These are phyloP conservation scores for Ophiostoma pallidulum DNA, from an alignment of 2,329 filamentous ascomycete genomes.

Conservation along the genomic window DNA sequence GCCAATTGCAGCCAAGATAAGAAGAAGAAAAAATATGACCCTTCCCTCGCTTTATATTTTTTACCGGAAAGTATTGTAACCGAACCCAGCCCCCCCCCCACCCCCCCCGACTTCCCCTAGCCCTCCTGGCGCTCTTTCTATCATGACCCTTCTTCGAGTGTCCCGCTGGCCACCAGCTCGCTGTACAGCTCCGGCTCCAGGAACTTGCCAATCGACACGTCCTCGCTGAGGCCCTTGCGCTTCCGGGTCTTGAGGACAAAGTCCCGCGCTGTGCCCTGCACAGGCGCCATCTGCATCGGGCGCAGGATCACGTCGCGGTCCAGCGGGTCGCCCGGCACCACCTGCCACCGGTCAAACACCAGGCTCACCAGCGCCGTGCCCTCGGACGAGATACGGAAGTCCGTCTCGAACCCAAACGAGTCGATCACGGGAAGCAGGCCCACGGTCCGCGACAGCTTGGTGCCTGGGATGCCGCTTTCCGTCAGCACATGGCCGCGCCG, in stretches of 20 bases:
- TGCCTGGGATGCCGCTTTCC: slow-evolving; percentile 91
- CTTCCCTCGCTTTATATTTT: slow-evolving; percentile 1
- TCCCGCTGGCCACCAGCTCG: slow-evolving; percentile 77
- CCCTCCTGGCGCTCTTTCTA: not conserved
- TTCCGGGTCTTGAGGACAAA: slow-evolving; percentile 94
- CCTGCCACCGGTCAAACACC: slow-evolving; percentile 91
- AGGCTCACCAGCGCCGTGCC: slow-evolving; percentile 83
- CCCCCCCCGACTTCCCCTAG: too few relatives aligned
- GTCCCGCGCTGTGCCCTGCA: slow-evolving; percentile 84
- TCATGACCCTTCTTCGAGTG: slow-evolving; percentile 54
- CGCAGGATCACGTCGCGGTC: slow-evolving; percentile 76
- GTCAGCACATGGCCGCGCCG: slow-evolving; percentile 85
- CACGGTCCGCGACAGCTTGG: slow-evolving; percentile 83
- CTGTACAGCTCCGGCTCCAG: slow-evolving; percentile 89
- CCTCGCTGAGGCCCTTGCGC: slow-evolving; percentile 88
- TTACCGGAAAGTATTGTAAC: not conserved
- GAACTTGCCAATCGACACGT: slow-evolving; percentile 93
- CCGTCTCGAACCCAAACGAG: slow-evolving; percentile 95
- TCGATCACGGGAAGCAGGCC: slow-evolving; percentile 94
- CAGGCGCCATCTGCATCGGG: slow-evolving; percentile 77
- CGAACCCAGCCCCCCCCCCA: too few relatives aligned
- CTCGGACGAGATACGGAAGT: slow-evolving; percentile 91
- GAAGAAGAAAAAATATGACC: slow-evolving; percentile 1
- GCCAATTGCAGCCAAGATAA: too few relatives aligned
- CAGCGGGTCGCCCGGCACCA: slow-evolving; percentile 90